Evolutionary conservation across 805 yeast genomes (phyloP), one percentile per base, ranked within the genome.

Genomic region (Wickerhamiella spandovensis): DNA sequence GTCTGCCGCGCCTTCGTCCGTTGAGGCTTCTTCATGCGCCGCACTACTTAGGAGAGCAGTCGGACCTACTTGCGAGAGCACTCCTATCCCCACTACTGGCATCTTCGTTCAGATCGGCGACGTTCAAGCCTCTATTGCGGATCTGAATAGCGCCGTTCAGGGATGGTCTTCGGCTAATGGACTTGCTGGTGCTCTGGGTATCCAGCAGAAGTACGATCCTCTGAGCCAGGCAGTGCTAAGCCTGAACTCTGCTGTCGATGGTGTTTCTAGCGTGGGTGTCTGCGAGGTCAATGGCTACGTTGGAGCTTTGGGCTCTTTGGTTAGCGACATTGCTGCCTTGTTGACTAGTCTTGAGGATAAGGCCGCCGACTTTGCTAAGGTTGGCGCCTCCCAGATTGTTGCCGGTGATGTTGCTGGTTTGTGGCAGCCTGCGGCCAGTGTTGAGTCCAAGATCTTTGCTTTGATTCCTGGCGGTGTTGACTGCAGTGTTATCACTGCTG

Each of bases 381-480:
- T 55, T 24, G 61, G 61, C 28, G 54, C 60, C 48, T 41, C 49
- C 21, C 12, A 48, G 32, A 56, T 58, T 49, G 61, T 58, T 50
- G 37, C 23, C 23, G 51, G 53, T 32, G 60, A 58, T 50, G 48
- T 61, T 44, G 44, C 47, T 22, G 47, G 51, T 28, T 50, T 60
- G 20, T 49, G 52, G 37, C 47, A 48, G 23, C 51, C 57, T 35
- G 54, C 63, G 15, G 50, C 48, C 37, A 49, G 45, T 20, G 52
- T 60, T 21, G 53, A 52, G 28, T 32, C 49, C 37, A 24, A 43
- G 30, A 46, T 56, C 38, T 43, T 43, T 28, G 42, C 42, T 18
- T 51, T 54, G 22, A 44, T 37, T 17, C 52, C 49, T 18, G 48
- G 51, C 24, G 50, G 20, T n/a, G 23, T 44, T 28, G 55, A 35